Evolutionary conservation across 2,329 filamentous ascomycete genomes (phyloP), one percentile per base, ranked within the genome.

Genomic region (Colletotrichum graminicola): DNA sequence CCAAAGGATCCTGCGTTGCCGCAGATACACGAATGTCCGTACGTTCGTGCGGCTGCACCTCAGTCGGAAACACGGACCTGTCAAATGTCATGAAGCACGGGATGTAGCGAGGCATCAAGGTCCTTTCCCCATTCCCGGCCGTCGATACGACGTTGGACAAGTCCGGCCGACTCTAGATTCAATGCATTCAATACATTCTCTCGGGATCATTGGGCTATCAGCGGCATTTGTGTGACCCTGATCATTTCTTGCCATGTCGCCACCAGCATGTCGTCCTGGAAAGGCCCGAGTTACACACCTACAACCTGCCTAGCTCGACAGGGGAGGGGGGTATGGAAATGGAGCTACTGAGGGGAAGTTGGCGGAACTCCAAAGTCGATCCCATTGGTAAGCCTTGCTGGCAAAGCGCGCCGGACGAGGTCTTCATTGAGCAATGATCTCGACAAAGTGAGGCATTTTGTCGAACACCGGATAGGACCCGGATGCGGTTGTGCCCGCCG

Each of bases 11-110:
- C 67, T 63, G 59, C 23, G 43, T 43, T 63, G 68, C 65, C 59
- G 63, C 68, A 52, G 43, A 68, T 68, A 68, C 62, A 68, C 65
- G 52, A 68, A 62, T 52, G 52, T 26, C 47, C 52, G 59, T 68
- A 52, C 56, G 68, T 63, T 63, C 29, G 29, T 52, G 65, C 68
- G 57, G 68, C 64, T 59, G 63, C 52, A 56, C 68, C 45, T 39
- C 57, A 63, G 36, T 26, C 64, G 43, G 51, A 57, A 59, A 52
- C 43, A 16, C 52, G 43, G 43, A 45, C 43, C 66, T 47, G 68
- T 51, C 64, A 67, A 67, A 49, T 47, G 67, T 68, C 59, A 29
- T 49, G 59, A 63, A 68, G 26, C 65, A 63, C 36, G 18, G 18
- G 34, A 21, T 57, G 64, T 61, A 51, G 55, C 57, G 45, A 41